phyloP scores from a whole-genome alignment of 2,329 filamentous ascomycete species.

The Xylogone sp. region DNA sequence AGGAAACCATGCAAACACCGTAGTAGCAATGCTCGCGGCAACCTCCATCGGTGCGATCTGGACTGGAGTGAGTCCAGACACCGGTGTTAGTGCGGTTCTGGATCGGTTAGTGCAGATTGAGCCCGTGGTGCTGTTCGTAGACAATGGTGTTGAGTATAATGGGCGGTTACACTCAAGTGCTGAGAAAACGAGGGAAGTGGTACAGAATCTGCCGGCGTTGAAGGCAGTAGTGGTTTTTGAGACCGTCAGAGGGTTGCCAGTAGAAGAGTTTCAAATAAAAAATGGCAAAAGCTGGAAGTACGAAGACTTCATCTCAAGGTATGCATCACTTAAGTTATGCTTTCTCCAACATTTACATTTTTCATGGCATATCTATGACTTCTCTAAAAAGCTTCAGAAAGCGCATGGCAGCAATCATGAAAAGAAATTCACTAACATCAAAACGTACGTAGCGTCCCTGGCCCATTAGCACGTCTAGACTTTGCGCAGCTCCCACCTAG shows the following conservation, averaged over 20 bases:
- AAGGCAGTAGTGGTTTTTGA: conserved; percentile 72
- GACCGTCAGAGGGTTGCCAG: conserved; percentile 43
- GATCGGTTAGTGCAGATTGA: conserved; percentile 84
- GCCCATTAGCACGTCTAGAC: conserved; percentile 35
- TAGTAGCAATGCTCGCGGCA: conserved; percentile 84
- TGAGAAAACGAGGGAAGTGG: conserved; percentile 75
- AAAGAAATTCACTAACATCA: conserved; percentile 23
- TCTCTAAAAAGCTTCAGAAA: too few species aligned
- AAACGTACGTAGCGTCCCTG: conserved; percentile 24
- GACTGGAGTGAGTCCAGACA: conserved; percentile 92
- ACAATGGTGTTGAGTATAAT: conserved; percentile 88
- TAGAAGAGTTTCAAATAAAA: conserved; percentile 12
- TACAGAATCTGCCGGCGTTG: conserved; percentile 57
- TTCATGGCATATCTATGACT: too few species aligned
- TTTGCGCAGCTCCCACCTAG: conserved; percentile 81
- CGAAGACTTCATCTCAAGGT: conserved; percentile 37
- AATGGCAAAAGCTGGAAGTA: conserved; percentile 37
- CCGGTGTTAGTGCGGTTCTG: conserved; percentile 83
- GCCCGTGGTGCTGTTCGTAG: conserved; percentile 78
- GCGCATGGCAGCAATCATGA: too few species aligned
- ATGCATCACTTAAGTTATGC: background rate
- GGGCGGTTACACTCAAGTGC: conserved; percentile 81
- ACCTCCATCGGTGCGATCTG: conserved; percentile 83
- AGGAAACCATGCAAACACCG: conserved; percentile 82
- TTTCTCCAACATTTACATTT: too few species aligned